Conservation (phyloP, 352 stramenopile species). For the Globisporangium mamillatum region DNA sequence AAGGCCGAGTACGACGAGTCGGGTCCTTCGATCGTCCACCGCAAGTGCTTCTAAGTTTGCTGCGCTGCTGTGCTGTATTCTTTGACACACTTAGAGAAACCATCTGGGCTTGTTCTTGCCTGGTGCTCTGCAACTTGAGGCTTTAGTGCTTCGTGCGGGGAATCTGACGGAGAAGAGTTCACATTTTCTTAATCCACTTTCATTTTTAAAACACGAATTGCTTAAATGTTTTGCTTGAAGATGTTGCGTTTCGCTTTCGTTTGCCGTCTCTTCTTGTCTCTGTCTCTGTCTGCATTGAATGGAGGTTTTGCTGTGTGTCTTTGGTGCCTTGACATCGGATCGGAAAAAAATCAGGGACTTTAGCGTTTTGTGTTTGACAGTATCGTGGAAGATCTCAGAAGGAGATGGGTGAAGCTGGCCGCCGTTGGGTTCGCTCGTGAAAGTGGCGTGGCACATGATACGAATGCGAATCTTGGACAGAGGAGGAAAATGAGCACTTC, state of each 20-base stretch:
- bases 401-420: too few relatives aligned
- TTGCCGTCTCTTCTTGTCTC: neutral
- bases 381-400: too few relatives aligned
- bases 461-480: too few relatives aligned
- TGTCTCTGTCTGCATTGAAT: too few relatives aligned
- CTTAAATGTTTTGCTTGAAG: neutral
- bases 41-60: slow-evolving; percentile 79
- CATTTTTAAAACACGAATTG: slow-evolving; percentile 14
- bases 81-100: neutral
- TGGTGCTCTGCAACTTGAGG: slow-evolving; percentile 28
- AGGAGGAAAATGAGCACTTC: too few relatives aligned
- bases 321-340: too few relatives aligned
- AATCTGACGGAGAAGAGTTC: neutral
- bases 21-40: slow-evolving; percentile 95
- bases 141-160: slow-evolving; percentile 47
- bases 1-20: slow-evolving; percentile 98
- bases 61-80: too few relatives aligned
- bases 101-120: neutral
- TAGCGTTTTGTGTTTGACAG: too few relatives aligned
- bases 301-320: too few relatives aligned
- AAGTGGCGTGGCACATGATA: too few relatives aligned
- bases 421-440: too few relatives aligned
- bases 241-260: neutral
- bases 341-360: too few relatives aligned
- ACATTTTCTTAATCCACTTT: neutral